Percentiles rank a stretch among this genome's conserved stretches.
Evolutionary conservation across 208 protist genomes (phyloP).

Genomic region (Trypanosomatidae sp.): DNA sequence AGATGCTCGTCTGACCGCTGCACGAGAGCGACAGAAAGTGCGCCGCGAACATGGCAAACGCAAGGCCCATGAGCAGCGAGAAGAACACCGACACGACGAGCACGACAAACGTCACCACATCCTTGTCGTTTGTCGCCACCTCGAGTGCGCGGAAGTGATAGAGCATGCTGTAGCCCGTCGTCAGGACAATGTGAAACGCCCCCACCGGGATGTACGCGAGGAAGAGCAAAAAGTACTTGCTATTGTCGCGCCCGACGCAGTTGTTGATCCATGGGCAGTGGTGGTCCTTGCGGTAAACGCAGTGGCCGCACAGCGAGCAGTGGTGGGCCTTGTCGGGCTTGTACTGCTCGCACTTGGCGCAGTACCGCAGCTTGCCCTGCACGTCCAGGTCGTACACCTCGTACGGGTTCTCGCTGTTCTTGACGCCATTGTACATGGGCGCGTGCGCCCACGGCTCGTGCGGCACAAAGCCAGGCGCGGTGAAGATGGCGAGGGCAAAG

Average conservation of each 20-base stretch:
- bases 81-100: slow-evolving; percentile 23
- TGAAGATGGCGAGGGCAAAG: slow-evolving; percentile 35
- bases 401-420: slow-evolving; percentile 18
- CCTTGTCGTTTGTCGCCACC: slow-evolving; percentile 5
- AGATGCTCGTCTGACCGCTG: slow-evolving; percentile 14
- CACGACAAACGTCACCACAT: slow-evolving; percentile 5
- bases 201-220: slow-evolving; percentile 57
- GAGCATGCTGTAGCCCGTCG: slow-evolving; percentile 26
- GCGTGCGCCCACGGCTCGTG: slow-evolving; percentile 23
- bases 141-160: slow-evolving; percentile 17
- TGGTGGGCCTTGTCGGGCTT: slow-evolving; percentile 74
- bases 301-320: slow-evolving; percentile 49
- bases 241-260: slow-evolving; percentile 57
- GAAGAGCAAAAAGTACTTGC: slow-evolving; percentile 69
- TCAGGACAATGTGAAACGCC: slow-evolving; percentile 37
- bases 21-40: slow-evolving; percentile 4
- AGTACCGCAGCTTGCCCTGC: slow-evolving; percentile 36
- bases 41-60: slow-evolving; percentile 10
- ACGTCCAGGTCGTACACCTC: slow-evolving; percentile 16
- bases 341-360: slow-evolving; percentile 36
- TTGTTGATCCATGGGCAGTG: slow-evolving; percentile 87
- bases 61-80: slow-evolving; percentile 8
- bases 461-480: slow-evolving; percentile 38
- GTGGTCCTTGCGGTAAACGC: slow-evolving; percentile 71
- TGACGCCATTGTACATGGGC: neutral